Evolutionary conservation across 2,329 filamentous ascomycete genomes (phyloP), one percentile per base, ranked within the genome.

Genomic region (Neophaeococcomyces aloes): DNA sequence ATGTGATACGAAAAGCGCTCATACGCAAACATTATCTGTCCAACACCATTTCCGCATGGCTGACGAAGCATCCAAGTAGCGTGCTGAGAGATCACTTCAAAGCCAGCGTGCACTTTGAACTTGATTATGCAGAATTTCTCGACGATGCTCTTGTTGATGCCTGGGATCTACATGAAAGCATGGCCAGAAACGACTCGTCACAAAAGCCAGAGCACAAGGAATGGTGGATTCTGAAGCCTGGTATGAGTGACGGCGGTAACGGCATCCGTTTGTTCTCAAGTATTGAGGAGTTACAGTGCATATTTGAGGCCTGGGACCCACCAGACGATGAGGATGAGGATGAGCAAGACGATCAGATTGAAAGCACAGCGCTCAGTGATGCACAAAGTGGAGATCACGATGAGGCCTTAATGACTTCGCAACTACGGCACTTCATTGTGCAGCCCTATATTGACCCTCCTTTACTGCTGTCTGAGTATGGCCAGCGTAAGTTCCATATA

Each of bases 161-260:
- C 0, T 96, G 83, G 61, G 91, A 96, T 57, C 65, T 98, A 40
- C 74, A 81, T 15, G 85, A 86, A 45, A 88, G 83, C 53, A 73
- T 93, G 62, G 75, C 76, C 25, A 71, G 70, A 35, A 94, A 94
- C 54, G 76, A 75, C 38, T 64, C 62, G 11, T 60, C 56, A 23
- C 19, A 31, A 14, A 30, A 19, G 5, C 19, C 42, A 6, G 60
- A 63, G 19, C 66, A 74, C 32, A 72, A 74, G 47, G 79, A 93
- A 60, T 98, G 89, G 89, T 98, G 91, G 91, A 96, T 98, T 53
- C 64, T 98, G 47, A 98, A 98, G 65, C 89, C 91, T 0, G 83
- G 89, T 7, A 96, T 98, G 91, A 94, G 86, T 61, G 91, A 98
- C 60, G 76, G 89, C 18, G 91, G 89, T 0, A 88, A 95, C 60